These are phyloP conservation scores for Rhododendron griersonianum DNA, from an alignment of 148 eudicot genomes.

Conservation along the genomic window DNA sequence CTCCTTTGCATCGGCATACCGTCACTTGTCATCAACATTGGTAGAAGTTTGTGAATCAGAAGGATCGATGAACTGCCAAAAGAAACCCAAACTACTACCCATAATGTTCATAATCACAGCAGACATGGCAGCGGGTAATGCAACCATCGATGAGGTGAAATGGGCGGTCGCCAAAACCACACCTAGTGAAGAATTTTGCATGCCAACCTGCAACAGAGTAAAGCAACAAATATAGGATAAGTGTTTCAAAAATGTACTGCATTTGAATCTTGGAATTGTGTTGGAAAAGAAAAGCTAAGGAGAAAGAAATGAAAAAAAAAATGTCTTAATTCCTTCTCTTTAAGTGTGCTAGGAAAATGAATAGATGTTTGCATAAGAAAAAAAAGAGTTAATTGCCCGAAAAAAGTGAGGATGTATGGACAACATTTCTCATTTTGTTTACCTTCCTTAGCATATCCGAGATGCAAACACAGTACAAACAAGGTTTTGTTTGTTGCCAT, in stretches of 20 bases:
- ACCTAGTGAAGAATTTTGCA: slow-evolving; percentile 73
- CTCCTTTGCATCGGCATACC: not conserved
- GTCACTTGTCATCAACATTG: not conserved
- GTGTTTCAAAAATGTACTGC: not conserved
- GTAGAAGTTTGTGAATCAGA: slow-evolving; percentile 16
- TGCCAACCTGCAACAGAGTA: slow-evolving; percentile 49
- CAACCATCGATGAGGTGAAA: slow-evolving; percentile 62
- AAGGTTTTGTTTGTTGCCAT: not conserved
- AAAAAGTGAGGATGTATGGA: not conserved
- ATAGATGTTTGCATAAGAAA: not conserved
- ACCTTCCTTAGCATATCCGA: not conserved
- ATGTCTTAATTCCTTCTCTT: not conserved
- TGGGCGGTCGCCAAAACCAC: slow-evolving; percentile 70
- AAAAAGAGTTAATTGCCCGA: not conserved
- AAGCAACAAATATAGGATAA: not conserved
- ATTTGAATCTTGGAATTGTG: not conserved
- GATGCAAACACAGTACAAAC: not conserved
- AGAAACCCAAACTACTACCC: slow-evolving; percentile 68
- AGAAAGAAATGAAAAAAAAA: not conserved
- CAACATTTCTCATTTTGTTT: not conserved
- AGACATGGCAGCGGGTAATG: slow-evolving; percentile 59
- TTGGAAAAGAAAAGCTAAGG: not conserved
- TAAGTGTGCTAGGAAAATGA: not conserved
- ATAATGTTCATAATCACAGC: slow-evolving; percentile 68
- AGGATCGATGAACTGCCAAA: slow-evolving; percentile 58